phyloP scores from a whole-genome alignment of 2,329 filamentous ascomycete genomes.

The Claviceps africana region DNA sequence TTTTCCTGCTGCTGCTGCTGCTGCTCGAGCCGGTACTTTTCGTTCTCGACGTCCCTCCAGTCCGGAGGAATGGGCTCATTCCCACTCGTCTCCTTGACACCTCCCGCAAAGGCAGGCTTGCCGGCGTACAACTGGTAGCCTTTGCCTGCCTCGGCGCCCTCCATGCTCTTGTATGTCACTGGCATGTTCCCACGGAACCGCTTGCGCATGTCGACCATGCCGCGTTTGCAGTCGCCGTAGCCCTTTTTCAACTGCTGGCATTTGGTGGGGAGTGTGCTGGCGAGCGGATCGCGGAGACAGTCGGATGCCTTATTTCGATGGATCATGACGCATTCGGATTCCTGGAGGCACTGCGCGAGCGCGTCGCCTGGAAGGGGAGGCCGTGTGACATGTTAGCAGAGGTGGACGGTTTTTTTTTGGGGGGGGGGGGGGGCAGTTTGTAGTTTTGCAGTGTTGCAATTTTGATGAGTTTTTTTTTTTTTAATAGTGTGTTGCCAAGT shows the following conservation, averaged over 20 bases:
- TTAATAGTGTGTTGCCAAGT: not conserved
- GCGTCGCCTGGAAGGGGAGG: conserved; percentile 53
- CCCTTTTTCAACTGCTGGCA: conserved; percentile 91
- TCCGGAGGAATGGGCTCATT: conserved; percentile 48
- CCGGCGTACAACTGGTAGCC: conserved; percentile 69
- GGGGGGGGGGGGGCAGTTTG: too few relatives aligned
- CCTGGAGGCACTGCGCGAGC: conserved; percentile 85
- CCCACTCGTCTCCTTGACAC: conserved; percentile 51
- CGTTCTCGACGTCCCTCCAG: conserved; percentile 52
- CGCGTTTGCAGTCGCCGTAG: conserved; percentile 88
- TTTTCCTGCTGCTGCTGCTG: conserved; percentile 13
- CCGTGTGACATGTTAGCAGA: not conserved
- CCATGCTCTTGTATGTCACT: conserved; percentile 48
- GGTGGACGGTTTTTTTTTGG: too few relatives aligned
- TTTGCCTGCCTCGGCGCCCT: conserved; percentile 37
- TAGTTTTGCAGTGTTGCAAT: too few relatives aligned
- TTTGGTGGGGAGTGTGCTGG: conserved; percentile 67
- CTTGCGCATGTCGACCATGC: conserved; percentile 97
- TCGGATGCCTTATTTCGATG: conserved; percentile 75
- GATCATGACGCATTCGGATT: conserved; percentile 92
- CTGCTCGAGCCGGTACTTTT: conserved; percentile 33
- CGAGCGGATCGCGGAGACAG: conserved; percentile 71
- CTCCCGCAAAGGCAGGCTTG: conserved; percentile 51
- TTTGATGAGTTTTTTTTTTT: too few relatives aligned
- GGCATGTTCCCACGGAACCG: conserved; percentile 91